Evolutionary conservation across 1,284 basidiomycete species (phyloP).

Genomic region (Ceratobasidium sp.): DNA sequence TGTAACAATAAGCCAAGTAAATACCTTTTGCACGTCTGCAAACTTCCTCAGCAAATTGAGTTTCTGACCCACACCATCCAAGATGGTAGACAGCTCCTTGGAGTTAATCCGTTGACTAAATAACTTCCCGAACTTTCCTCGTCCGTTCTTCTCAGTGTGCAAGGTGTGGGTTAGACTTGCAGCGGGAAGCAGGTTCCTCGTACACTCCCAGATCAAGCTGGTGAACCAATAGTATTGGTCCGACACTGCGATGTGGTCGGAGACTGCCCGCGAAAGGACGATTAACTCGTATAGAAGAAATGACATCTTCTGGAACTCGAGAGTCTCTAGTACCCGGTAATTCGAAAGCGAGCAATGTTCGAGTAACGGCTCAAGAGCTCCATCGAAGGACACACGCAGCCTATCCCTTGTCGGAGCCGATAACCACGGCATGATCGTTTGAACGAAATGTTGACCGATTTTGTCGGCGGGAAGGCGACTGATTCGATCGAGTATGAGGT

Average conservation of each 20-base stretch:
- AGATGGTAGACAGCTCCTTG: background rate
- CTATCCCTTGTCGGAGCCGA: background rate
- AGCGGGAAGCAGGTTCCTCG: background rate
- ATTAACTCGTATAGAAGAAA: background rate
- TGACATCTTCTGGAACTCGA: background rate
- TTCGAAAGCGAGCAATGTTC: background rate
- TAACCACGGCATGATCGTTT: background rate
- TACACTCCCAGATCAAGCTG: conserved; percentile 22
- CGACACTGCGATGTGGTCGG: background rate
- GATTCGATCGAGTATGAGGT: conserved; percentile 8
- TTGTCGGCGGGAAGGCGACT: background rate
- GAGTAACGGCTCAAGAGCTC: background rate
- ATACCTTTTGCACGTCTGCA: background rate
- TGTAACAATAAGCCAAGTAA: no score
- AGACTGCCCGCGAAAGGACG: background rate
- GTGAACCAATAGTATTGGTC: conserved; percentile 23
- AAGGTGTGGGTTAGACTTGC: background rate
- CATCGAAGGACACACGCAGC: conserved; percentile 13
- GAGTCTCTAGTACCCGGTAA: background rate
- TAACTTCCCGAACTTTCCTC: background rate
- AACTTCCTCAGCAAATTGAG: background rate
- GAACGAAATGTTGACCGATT: background rate
- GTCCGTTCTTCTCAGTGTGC: background rate
- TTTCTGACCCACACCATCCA: background rate
- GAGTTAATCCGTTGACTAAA: background rate